Evolutionary conservation across 306 rosid genomes (phyloP), one percentile per base, ranked within the genome.

Genomic region (Cucumis hystrix): DNA sequence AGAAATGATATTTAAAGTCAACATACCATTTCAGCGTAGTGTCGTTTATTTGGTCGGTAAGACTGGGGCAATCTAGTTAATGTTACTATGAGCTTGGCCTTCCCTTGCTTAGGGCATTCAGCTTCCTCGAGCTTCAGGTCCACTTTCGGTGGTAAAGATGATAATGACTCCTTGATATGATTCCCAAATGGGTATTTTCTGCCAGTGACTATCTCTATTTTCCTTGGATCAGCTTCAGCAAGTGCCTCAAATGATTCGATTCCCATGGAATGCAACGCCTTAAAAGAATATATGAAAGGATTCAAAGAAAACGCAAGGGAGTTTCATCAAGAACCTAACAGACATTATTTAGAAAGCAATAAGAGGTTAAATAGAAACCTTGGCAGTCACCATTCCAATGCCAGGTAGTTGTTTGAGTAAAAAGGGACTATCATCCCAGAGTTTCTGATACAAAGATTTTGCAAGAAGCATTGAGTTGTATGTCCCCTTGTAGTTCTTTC

Each of bases 351-450:
- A 47, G 52, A 80, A 67, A 79, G 59, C 25, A 82, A 65, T 41
- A 78, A 63, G 51, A 52, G 59, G 78, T 80, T 57, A 72, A 84
- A 30, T 51, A 25, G 54, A 65, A 78, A 90, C 98, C 95, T 95
- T 95, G 6, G 98, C 98, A 35, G 98, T 95, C 82, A 95, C 96
- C 96, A 95, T 89, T 79, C 98, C 98, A 78, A 95, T 95, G 81
- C 97, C 98, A 56, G 98, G 97, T 82, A 95, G 84, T 79, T 95
- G 98, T 86, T 90, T 95, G 91, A 95, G 85, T 85, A 88, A 85
- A 84, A 87, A 95, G 17, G 92, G 90, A 81, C 98, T 95, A 51
- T 90, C 96, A 84, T 92, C 98, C 98, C 98, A 95, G 69, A 95
- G 98, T 86, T 88, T 90, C 77, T 95, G 98, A 85, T 85, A 79